Base-by-base conservation (phyloP, 2,329 filamentous ascomycete genomes). In the Paraphoma sp. region DNA sequence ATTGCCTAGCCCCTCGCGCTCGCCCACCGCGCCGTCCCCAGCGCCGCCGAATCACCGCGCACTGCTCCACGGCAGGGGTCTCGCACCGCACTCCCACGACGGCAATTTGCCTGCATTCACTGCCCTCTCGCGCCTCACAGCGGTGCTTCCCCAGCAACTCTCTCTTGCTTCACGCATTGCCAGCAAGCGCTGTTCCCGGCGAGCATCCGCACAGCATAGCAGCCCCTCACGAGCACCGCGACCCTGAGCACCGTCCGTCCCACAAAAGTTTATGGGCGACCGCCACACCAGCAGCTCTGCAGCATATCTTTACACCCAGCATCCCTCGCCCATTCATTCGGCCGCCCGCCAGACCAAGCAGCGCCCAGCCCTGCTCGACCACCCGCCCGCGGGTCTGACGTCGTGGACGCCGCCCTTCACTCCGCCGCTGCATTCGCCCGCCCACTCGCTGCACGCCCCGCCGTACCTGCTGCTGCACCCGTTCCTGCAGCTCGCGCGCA, bases 401-500 rank as follows among this genome's bases (percentile, higher is more conserved):
- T 56, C 58, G 14, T 60, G 43, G 43, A 47, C 58, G 41, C 51
- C 50, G 48, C 47, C 59, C 51, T 62, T 48, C 54, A 54, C 53
- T 43, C 54, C 59, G 33, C 53, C 54, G 42, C 57, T 62, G 49
- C 56, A 56, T 28, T 60, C 53, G 31, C 57, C 59, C 56, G 53
- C 56, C 38, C 56, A 29, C 28, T n/a, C 53, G 40, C 51, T 49
- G 46, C 58, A 57, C 44, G 59, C 60, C 54, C 62, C 65, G 23
- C 23, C 23, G 46, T 50, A 64, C 30, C 55, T 70, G 51, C 59
- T 68, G 51, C 66, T 69, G 59, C 67, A 70, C 51, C 69, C 72
- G 30, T 60, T 65, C 48, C 48, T 69, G 62, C 71, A 71, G 51
- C 66, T 72, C 45, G 62, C 67, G 54, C 69, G 61, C 64, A 64